Base-by-base conservation (phyloP, 176 grass and related monocot species). In the Rhynchospora pubera region DNA sequence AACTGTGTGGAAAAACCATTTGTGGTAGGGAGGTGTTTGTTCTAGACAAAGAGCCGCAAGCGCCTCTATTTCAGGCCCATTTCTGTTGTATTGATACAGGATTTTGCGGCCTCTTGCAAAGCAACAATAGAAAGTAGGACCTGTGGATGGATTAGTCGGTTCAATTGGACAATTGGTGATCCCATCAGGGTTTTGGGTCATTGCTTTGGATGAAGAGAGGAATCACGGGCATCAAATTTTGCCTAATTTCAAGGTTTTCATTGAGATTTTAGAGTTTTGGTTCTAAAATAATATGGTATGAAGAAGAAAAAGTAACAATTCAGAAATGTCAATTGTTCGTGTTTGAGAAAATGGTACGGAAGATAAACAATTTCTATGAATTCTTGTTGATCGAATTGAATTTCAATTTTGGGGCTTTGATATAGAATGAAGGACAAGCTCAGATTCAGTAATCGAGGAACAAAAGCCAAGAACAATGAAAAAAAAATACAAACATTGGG, bases 1-100 rank as follows among this genome's bases (percentile, higher is more conserved):
- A 47, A 88, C 82, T 62, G 90, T 94, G 88, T 94, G 94, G 78
- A 92, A 93, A 82, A 88, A 89, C 94, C 92, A 97, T 19, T 5
- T 28, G 83, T 97, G 94, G 88, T 90, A 85, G 58, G 62, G 51
- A 8, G 90, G 90, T 6, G 85, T 63, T n/a, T 87, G 83, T 43
- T 87, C 87, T 57, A 97, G 88, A 84, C 94, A 97, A 28, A 82
- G 80, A 79, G 61, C 65, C 0, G 88, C 81, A 7, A 94, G 76
- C 3, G 24, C 56, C 15, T 87, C 85, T 23, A 88, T 73, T 6
- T 91, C 85, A 48, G 64, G 26, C 63, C 57, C 87, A 3, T 84
- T 84, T 63, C 58, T 80, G 21, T 89, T 89, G 24, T 82, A 52
- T 45, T 26, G 59, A 16, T 82, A 82, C 79, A 64, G 18, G 50